Conservation (phyloP, 2,329 filamentous ascomycete species). For the Botrytis medusae region DNA sequence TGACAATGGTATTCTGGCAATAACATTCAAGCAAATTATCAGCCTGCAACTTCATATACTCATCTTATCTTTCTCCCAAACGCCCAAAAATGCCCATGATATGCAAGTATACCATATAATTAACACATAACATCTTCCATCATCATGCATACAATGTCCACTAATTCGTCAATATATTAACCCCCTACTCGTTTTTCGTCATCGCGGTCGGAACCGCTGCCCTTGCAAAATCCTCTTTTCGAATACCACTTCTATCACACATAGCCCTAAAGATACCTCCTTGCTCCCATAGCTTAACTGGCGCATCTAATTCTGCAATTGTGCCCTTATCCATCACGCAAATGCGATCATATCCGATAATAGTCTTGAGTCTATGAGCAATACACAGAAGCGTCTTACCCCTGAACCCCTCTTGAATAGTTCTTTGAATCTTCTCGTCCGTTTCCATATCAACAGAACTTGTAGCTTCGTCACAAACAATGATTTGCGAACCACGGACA, state of each 20-base stretch:
- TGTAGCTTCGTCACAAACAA: constrained; percentile 96
- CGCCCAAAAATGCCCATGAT: background rate
- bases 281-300: constrained; percentile 68
- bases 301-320: constrained; percentile 84
- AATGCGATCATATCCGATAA: constrained; percentile 91
- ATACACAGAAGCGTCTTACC: constrained; percentile 91
- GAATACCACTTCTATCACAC: constrained; percentile 61
- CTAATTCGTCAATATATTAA: background rate
- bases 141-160: background rate
- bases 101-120: background rate
- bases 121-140: background rate
- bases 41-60: background rate
- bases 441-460: constrained; percentile 94
- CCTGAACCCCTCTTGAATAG: constrained; percentile 80
- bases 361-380: constrained; percentile 86
- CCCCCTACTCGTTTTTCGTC: background rate
- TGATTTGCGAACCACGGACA: constrained; percentile 84
- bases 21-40: background rate
- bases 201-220: constrained; percentile 1
- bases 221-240: constrained; percentile 37
- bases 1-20: background rate
- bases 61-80: background rate
- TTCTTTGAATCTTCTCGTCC: constrained; percentile 89
- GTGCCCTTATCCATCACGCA: constrained; percentile 90
- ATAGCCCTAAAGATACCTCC: constrained; percentile 75